A percentile compares a stretch with the other conserved stretches of the same genome.
phyloP scores from a whole-genome alignment of 176 grass and related monocot species.

The Avena insularis region DNA sequence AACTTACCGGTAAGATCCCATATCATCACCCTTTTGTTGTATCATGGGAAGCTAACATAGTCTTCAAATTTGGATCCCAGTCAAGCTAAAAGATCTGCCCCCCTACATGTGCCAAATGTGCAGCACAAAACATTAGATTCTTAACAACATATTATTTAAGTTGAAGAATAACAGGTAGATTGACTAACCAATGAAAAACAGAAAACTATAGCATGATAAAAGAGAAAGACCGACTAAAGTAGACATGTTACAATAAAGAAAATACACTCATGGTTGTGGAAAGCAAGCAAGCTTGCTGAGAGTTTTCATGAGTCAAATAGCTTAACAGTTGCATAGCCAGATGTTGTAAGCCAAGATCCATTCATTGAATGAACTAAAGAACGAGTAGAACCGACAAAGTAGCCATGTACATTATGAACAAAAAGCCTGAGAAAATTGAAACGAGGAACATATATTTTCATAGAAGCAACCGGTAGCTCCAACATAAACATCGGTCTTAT shows the following conservation, averaged over 20 bases:
- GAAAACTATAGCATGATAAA: background rate
- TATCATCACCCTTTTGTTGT: conserved; percentile 78
- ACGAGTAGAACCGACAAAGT: no score
- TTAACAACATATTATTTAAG: background rate
- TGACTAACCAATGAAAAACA: background rate
- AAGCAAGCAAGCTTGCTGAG: conserved; percentile 75
- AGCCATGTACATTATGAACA: no score
- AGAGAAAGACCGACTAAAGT: background rate
- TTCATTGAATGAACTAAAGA: conserved; percentile 76
- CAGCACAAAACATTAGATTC: conserved; percentile 31
- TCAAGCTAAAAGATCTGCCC: conserved; percentile 79
- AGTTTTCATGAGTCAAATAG: conserved; percentile 86
- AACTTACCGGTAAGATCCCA: conserved; percentile 78
- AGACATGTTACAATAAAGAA: conserved; percentile 11
- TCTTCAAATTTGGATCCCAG: conserved; percentile 87
- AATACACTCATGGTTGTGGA: conserved; percentile 67
- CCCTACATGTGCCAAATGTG: conserved; percentile 52
- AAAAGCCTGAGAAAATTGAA: no score
- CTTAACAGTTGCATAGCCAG: conserved; percentile 76
- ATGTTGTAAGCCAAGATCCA: conserved; percentile 91
- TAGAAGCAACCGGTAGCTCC: no score
- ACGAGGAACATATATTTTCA: no score
- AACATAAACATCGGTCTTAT: no score
- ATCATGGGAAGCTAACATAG: conserved; percentile 69
- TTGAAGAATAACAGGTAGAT: background rate